These are phyloP conservation scores for Fraxinus sp. DNA, from an alignment of 305 asterid species.

Conservation along the genomic window DNA sequence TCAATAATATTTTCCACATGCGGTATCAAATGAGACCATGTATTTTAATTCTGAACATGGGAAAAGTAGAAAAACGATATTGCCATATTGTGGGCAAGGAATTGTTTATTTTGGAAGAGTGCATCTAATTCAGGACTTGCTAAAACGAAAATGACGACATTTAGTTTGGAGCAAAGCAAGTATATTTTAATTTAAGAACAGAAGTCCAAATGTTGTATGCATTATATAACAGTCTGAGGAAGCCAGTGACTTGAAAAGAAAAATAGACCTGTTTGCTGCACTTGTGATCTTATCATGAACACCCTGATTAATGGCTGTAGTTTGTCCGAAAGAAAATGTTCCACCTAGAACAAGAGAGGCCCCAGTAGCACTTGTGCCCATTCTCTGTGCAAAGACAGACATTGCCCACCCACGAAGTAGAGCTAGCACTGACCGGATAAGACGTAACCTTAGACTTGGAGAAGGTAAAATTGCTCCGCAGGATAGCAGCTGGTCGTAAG, in stretches of 20 bases:
- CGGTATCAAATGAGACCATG: not conserved
- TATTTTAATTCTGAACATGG: not conserved
- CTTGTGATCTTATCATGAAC: constrained; percentile 84
- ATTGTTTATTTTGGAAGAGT: not conserved
- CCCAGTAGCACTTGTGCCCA: constrained; percentile 80
- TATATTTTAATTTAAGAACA: not conserved
- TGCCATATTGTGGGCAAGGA: not conserved
- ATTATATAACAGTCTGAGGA: not conserved
- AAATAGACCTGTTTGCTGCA: constrained; percentile 73
- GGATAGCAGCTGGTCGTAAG: constrained; percentile 78
- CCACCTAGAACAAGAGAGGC: constrained; percentile 88
- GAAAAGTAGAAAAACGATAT: not conserved
- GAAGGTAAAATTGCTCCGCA: constrained; percentile 73
- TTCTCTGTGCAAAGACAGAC: constrained; percentile 66
- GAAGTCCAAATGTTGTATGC: not conserved
- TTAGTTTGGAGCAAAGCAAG: not conserved
- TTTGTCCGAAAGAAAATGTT: constrained; percentile 57
- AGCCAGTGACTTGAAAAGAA: not conserved
- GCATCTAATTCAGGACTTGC: not conserved
- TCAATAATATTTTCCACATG: not conserved
- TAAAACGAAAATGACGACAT: not conserved
- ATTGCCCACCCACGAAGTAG: constrained; percentile 89
- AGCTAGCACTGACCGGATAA: constrained; percentile 79
- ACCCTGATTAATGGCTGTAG: constrained; percentile 62
- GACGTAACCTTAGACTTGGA: constrained; percentile 69